phyloP scores from a whole-genome alignment of 345 rosid species.

The Erucastrum elatum region DNA sequence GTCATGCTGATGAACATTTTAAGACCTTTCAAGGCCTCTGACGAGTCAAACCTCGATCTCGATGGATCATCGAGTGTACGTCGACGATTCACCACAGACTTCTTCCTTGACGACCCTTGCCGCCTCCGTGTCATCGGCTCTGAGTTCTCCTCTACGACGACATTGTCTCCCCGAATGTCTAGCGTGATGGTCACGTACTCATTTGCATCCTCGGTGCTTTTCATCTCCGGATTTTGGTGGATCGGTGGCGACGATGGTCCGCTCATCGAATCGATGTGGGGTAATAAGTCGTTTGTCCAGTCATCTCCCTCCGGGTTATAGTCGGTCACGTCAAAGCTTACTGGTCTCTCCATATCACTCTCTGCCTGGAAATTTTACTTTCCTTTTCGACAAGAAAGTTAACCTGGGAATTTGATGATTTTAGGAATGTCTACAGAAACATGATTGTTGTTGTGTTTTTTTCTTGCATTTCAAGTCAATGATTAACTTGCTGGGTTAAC shows the following conservation, averaged over 20 bases:
- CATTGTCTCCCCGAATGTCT: slow-evolving; percentile 37
- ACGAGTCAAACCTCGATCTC: neutral
- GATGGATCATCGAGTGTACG: neutral
- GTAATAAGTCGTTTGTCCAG: neutral
- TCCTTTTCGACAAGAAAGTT: neutral
- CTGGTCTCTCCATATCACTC: neutral
- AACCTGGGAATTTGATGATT: neutral
- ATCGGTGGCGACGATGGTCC: slow-evolving; percentile 37
- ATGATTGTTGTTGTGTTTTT: neutral
- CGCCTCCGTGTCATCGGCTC: slow-evolving; percentile 7
- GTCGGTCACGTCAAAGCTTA: slow-evolving; percentile 21
- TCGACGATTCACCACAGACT: slow-evolving; percentile 13
- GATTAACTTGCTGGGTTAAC: neutral
- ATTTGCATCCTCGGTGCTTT: slow-evolving; percentile 8
- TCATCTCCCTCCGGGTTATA: slow-evolving; percentile 10
- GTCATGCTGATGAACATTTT: slow-evolving; percentile 5
- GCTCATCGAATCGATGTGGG: slow-evolving; percentile 41
- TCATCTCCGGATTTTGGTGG: slow-evolving; percentile 35
- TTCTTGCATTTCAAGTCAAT: slow-evolving; percentile 13
- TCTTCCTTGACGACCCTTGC: slow-evolving; percentile 38
- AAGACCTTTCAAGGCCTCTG: neutral
- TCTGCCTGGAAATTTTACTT: neutral
- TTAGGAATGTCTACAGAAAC: neutral
- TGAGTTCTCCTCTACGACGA: slow-evolving; percentile 28
- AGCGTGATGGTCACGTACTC: slow-evolving; percentile 30